Base-by-base conservation (phyloP, 225 moss, liverwort and hornwort species). In the Neckera pumila region DNA sequence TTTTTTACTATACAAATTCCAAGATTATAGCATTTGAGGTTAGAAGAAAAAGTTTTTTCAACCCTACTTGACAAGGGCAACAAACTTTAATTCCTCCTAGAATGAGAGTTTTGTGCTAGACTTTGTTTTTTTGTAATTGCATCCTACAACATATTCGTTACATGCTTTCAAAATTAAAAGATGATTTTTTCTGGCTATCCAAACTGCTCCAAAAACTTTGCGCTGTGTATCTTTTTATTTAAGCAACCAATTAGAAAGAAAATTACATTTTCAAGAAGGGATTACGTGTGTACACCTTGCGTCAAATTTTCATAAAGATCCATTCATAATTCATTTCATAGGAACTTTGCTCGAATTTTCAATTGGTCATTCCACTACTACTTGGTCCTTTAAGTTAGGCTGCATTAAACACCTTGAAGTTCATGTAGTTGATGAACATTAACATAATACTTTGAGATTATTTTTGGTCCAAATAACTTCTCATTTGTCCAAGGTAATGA, bases 271-370 rank as follows among this genome's bases (percentile, higher is more conserved):
- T 12, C 8, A 70, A 14, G 8, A 22, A 53, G 53, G 17, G 17
- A 17, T 3, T 53, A 53, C 53, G 17, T 69, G 38, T 38, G 12
- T 0, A 69, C 12, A 23, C 23, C 5, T 69, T 7, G 12, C 13
- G 38, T 38, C 12, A 22, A 70, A 13, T 38, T 70, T 70, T 25
- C 3, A 40, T 4, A 14, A 14, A 70, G 13, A 70, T 14, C 1
- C 40, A 70, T 25, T 70, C 7, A 70, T 8, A 40, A 8, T 26
- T 13, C 8, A 40, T 42, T 42, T 20, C 1, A 0, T 25, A 14
- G 2, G 25, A 15, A 42, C 4, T 1, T 1, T 14, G 8, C 0
- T 4, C 1, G 0, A 40, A 71, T 42, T 26, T 25, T 25, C 26
- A 42, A 71, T 14, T 14, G 14, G 8, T 42, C 0, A 0, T 26